Base-by-base conservation (phyloP, 106 monocot genomes). In the Gastrodia elata region DNA sequence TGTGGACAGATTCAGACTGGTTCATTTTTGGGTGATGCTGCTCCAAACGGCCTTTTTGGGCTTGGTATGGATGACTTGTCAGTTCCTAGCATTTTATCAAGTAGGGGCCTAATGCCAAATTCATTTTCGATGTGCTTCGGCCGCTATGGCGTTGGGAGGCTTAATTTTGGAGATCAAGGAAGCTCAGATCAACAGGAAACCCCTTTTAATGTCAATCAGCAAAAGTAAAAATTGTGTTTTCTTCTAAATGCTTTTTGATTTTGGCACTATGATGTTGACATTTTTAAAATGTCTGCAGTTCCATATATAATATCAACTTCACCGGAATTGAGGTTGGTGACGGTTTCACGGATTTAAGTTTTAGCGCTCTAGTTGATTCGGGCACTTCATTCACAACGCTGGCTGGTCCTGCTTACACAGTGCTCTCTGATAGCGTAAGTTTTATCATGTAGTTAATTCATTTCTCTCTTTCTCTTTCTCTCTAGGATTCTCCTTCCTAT, bases 61-160 rank as follows among this genome's bases (percentile, higher is more conserved):
- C 97, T 97, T 70, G 90, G 93, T 27, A 79, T 88, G 86, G 86
- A 85, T 41, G 86, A 86, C 11, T 69, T 83, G 73, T 97, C 97
- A 43, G 93, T 97, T 65, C 97, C 97, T 35, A 97, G 97, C 74
- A 76, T 86, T 64, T 85, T 97, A 71, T 76, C 97, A 72, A 87
- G 75, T 59, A 40, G 81, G 70, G 97, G 97, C 73, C 59, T 90
- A 55, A 80, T 78, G 74, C 73, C 90, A 36, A 78, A 97, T 73
- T 97, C 97, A 10, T 97, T 97, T 70, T 97, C 97, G 27, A 97
- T 97, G 93, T 97, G 97, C 73, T 97, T 97, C 72, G 83, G 86
- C 22, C 73, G 28, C 52, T 82, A 88, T 72, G 90, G 93, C 11
- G 2, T 80, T 43, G 97, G 97, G 65, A 86, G 97, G 77, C 90